A percentile compares a stretch with the other conserved stretches of the same genome.
Conservation (phyloP, 2,329 filamentous ascomycete genomes). For the Alternaria ventricosa region DNA sequence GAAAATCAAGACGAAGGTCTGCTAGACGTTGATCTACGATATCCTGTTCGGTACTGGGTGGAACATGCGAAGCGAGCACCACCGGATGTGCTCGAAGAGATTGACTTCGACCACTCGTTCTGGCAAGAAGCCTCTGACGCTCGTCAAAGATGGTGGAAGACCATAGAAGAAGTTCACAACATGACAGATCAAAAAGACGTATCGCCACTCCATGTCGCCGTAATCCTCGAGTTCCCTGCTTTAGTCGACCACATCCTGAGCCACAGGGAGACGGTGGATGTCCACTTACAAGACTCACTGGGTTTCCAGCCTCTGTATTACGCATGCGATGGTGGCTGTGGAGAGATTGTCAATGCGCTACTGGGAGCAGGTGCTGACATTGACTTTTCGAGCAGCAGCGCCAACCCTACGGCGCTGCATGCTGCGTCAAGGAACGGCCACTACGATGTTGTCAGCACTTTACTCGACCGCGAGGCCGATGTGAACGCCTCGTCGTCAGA, state of each 20-base stretch:
- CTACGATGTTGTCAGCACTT: constrained; percentile 19
- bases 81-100: constrained; percentile 29
- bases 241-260: constrained; percentile 26
- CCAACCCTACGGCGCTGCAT: constrained; percentile 18
- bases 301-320: constrained; percentile 30
- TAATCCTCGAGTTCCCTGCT: constrained; percentile 21
- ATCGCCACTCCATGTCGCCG: constrained; percentile 26
- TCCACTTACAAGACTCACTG: constrained; percentile 25
- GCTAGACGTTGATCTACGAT: constrained; percentile 15
- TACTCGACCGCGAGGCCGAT: constrained; percentile 22
- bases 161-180: constrained; percentile 18
- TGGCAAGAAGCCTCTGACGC: constrained; percentile 21
- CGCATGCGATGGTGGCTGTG: constrained; percentile 22
- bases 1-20: constrained; percentile 7
- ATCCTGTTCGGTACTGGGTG: constrained; percentile 32
- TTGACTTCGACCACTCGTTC: constrained; percentile 21
- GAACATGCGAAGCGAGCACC: constrained; percentile 29
- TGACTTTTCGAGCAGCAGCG: constrained; percentile 8
- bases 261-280: constrained; percentile 11
- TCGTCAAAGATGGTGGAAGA: constrained; percentile 26
- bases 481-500: constrained; percentile 13
- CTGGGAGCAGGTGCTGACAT: constrained; percentile 24
- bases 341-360: constrained; percentile 23
- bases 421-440: constrained; percentile 22
- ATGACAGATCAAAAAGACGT: constrained; percentile 15